These are phyloP conservation scores for Lentinus tigrinus DNA, from an alignment of 768 basidiomycete genomes.

Conservation along the genomic window DNA sequence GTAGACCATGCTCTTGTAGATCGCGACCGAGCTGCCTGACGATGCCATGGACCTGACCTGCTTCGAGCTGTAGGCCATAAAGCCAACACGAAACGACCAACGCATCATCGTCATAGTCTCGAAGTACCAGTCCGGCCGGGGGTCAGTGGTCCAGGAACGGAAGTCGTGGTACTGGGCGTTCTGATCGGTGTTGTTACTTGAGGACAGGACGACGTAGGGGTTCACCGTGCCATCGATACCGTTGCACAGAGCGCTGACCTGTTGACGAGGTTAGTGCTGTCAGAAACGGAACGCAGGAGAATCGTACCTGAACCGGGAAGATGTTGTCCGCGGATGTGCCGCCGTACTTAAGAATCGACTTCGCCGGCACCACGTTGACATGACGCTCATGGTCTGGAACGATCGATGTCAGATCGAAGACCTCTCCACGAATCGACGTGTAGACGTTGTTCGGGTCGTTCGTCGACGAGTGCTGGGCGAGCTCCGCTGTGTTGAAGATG, in stretches of 20 bases:
- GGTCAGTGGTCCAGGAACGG: conserved; percentile 83
- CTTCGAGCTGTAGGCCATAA: conserved; percentile 78
- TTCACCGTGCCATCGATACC: conserved; percentile 79
- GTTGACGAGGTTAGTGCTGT: neutral
- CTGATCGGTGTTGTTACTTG: conserved; percentile 71
- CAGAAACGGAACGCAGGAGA: neutral
- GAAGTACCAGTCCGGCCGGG: conserved; percentile 97
- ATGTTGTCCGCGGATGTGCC: conserved; percentile 70
- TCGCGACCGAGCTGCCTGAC: conserved; percentile 64
- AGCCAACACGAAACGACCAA: conserved; percentile 84
- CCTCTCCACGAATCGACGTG: conserved; percentile 87
- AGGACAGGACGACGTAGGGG: conserved; percentile 71
- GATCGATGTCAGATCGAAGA: conserved; percentile 80
- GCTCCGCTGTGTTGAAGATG: conserved; percentile 78
- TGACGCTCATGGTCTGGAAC: conserved; percentile 64
- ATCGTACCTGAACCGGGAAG: conserved; percentile 88
- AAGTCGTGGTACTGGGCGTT: conserved; percentile 95
- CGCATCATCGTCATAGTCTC: conserved; percentile 93
- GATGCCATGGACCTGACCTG: conserved; percentile 72
- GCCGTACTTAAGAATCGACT: conserved; percentile 80
- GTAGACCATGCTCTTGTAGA: conserved; percentile 86
- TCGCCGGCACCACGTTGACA: conserved; percentile 71
- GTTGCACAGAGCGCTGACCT: conserved; percentile 93
- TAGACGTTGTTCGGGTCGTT: conserved; percentile 73
- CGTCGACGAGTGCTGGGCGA: conserved; percentile 65